Evolutionary conservation across 768 basidiomycete species (phyloP), one percentile per base, ranked within the genome.

Genomic region (Pilatotrama ljubarskyi): DNA sequence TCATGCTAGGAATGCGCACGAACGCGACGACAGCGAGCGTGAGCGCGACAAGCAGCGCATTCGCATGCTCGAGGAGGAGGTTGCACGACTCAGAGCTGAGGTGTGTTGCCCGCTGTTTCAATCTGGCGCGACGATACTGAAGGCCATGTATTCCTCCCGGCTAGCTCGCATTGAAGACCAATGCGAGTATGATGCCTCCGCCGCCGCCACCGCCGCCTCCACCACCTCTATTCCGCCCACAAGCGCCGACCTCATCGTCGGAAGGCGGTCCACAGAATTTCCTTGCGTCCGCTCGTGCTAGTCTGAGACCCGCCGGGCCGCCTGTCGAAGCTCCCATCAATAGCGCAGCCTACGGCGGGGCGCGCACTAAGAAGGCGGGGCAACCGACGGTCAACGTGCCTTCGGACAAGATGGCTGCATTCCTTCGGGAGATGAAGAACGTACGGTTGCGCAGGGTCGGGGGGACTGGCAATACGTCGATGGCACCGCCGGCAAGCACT

Each of bases 391-490:
- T 91, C 11, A 87, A 87, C n/a, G 78, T 93, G 10, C 81, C 88
- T 0, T 80, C 86, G 2, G 91, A 92, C 61, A 89, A 92, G 70
- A 91, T 93, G 88, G 87, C 87, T 0, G 89, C 86, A 1, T 93
- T 93, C 67, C 72, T 93, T 62, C 85, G 75, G 6, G 91, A 93
- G 70, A 85, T 93, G 80, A 92, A 91, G 77, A 87, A 82, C 1
- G 87, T 85, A 24, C 78, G 86, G 48, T 66, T 93, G 51, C 80
- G 82, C 62, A 90, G 82, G 70, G 83, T 87, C 0, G 72, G 72
- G 40, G 70, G 72, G n/a, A 68, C 69, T 5, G 54, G 61, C 17
- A 37, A 57, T 15, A 35, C 55, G n/a, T 60, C 64, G 24, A 61
- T 65, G 58, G 56, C 62, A 14, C 42, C 62, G 25, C 54, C 60